phyloP scores from a whole-genome alignment of 139 green algal species.

The Chlamydomonas sphaeroides region DNA sequence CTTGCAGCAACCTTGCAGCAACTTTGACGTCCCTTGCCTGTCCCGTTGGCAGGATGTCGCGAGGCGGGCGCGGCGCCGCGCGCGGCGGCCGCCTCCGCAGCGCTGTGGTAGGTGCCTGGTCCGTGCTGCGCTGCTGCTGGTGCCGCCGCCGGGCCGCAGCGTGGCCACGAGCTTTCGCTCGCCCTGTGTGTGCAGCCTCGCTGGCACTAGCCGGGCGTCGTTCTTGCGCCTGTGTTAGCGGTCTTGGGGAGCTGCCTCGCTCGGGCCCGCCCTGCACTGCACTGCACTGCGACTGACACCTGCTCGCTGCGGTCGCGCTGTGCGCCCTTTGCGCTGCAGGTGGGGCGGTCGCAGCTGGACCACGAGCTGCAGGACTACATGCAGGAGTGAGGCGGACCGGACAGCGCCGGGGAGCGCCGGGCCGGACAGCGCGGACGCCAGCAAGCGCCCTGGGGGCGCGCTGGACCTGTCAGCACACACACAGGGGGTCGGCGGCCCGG shows the following conservation, averaged over 20 bases:
- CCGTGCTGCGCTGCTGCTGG: neutral
- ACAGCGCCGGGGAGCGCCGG: no score
- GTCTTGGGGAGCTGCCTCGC: neutral
- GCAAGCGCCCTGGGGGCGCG: no score
- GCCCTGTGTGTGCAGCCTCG: neutral
- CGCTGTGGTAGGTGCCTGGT: neutral
- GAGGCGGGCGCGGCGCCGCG: neutral
- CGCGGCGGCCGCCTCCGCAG: constrained; percentile 23
- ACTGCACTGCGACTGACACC: neutral
- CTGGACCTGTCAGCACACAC: no score
- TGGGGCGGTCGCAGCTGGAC: constrained; percentile 5
- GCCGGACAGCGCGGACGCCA: no score
- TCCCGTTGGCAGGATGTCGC: no score
- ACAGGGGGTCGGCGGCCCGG: no score
- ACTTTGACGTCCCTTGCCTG: neutral
- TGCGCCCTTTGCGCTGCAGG: neutral
- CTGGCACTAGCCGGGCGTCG: neutral
- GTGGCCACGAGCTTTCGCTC: no score
- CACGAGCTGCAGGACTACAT: constrained; percentile 11
- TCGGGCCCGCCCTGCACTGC: neutral
- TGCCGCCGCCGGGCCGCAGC: no score
- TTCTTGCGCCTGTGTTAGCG: neutral
- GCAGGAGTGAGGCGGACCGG: no score
- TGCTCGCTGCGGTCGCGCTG: no score
- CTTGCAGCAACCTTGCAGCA: neutral